Evolutionary conservation across 768 basidiomycete species (phyloP), one percentile per base, ranked within the genome.

Genomic region (Boletus rubropictus): DNA sequence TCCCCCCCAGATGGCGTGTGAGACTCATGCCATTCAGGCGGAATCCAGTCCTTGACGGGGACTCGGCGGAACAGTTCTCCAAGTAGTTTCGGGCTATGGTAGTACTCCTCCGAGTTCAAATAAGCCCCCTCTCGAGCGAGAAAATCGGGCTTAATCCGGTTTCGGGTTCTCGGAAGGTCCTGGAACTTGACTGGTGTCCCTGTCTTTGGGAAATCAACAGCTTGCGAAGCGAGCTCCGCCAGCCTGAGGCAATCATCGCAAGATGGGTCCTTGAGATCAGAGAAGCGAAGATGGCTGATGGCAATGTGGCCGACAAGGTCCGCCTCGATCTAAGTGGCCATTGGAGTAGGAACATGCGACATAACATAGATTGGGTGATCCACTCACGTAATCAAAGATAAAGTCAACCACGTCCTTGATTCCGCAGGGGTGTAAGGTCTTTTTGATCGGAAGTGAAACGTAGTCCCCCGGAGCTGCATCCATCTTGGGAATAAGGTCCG

Each of bases 161-260:
- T 27, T 3, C 57, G 60, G 3, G 54, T 50, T 49, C 15, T 60
- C 2, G 76, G 75, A 2, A 77, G 52, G 21, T 59, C 49, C 21
- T 43, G 47, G 40, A 68, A 66, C 38, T 46, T 54, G 27, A 76
- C 76, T 14, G 74, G 56, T 2, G 67, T 65, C 5, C 75, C 75
- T 4, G 68, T 71, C 45, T 77, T 77, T 0, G 65, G 69, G 38
- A 72, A 77, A 56, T 77, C 75, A 2, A 77, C 75, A 5, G 75
- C 75, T 45, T 72, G 69, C 0, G 73, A 74, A 6, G 75, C 74
- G 1, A 69, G 55, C 49, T 72, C 64, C 2, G 78, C 78, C 10
- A 78, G 59, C 34, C 28, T 54, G 15, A 75, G 50, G 46, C 78
- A 78, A 3, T 69, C 61, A 0, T 3, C 0, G 22, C 69, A 70